These are phyloP conservation scores for Septoria linicola DNA, from an alignment of 2,329 filamentous ascomycete species.

Conservation along the genomic window DNA sequence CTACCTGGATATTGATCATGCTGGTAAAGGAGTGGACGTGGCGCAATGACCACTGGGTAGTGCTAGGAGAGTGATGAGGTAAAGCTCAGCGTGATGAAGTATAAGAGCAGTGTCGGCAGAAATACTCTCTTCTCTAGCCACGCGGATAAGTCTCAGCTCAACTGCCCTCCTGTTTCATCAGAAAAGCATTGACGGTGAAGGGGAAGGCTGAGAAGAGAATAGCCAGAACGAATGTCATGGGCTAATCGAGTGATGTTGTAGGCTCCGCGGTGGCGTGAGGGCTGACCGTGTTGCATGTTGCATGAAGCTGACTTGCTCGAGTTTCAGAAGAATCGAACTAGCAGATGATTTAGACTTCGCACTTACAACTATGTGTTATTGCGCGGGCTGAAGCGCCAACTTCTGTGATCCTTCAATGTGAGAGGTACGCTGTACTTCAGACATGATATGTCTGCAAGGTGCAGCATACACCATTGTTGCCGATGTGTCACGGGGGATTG, in stretches of 20 bases:
- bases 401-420: background rate
- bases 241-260: background rate
- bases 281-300: slow-evolving; percentile 5
- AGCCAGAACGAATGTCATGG: background rate
- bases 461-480: background rate
- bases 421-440: background rate
- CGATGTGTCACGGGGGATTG: too few species aligned
- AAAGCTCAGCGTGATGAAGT: background rate
- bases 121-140: background rate
- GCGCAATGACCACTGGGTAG: slow-evolving; percentile 15
- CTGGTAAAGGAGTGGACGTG: slow-evolving; percentile 25
- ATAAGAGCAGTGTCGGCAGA: background rate
- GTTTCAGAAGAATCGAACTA: slow-evolving; percentile 1
- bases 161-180: too few species aligned
- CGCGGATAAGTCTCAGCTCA: background rate
- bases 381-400: background rate
- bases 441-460: background rate
- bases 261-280: background rate
- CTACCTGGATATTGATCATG: background rate
- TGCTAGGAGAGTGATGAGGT: background rate
- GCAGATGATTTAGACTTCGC: background rate
- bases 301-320: slow-evolving; percentile 11
- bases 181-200: background rate
- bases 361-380: background rate
- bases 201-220: background rate